These are phyloP conservation scores for Haplosporangium gracile DNA, from an alignment of 192 early-diverging fungal species.

Conservation along the genomic window DNA sequence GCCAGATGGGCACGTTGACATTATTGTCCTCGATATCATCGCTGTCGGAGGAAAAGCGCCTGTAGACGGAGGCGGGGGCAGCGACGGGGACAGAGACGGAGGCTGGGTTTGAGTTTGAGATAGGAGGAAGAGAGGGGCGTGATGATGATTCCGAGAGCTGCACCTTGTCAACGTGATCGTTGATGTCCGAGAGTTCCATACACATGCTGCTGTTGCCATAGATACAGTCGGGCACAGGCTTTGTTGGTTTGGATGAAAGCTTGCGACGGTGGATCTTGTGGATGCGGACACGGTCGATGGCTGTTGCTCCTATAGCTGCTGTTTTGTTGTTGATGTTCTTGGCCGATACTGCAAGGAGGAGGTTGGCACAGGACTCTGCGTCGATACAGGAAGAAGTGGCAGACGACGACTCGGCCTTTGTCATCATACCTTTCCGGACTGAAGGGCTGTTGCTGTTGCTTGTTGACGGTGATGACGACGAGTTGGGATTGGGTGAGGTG, in stretches of 20 bases:
- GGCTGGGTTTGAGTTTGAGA: background rate
- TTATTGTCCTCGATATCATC: conserved; percentile 13
- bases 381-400: background rate
- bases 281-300: conserved; percentile 26
- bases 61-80: background rate
- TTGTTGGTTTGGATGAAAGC: conserved; percentile 10
- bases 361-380: conserved; percentile 1
- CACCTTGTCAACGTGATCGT: conserved; percentile 42
- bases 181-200: conserved; percentile 18
- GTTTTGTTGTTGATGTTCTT: background rate
- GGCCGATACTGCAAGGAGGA: background rate
- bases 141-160: conserved; percentile 28
- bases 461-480: background rate
- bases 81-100: background rate
- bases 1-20: conserved; percentile 42
- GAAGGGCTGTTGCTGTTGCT: background rate
- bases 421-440: background rate
- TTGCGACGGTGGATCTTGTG: conserved; percentile 43
- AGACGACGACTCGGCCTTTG: background rate
- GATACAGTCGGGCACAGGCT: background rate
- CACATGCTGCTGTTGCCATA: conserved; percentile 6
- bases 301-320: background rate
- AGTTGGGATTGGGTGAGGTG: background rate
- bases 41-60: background rate
- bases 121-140: background rate